These are phyloP conservation scores for Bruguiera hainesii DNA, from an alignment of 441 rosid genomes.

Conservation along the genomic window DNA sequence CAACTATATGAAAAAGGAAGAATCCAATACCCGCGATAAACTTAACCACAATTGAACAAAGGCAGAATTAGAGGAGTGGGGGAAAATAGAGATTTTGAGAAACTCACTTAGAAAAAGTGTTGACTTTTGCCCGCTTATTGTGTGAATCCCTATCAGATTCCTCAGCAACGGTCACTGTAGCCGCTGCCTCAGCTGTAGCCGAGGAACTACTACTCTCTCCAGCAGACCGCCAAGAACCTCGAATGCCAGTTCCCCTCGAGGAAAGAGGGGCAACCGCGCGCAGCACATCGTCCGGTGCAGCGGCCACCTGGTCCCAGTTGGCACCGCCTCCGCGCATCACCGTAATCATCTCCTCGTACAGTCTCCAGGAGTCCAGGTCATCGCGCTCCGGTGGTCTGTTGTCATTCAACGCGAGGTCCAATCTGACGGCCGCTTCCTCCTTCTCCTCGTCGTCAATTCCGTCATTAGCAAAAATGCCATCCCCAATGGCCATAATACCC, in stretches of 20 bases:
- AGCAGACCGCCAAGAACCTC: slow-evolving; percentile 20
- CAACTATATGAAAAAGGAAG: background rate
- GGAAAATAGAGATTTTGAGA: background rate
- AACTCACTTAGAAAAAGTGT: slow-evolving; percentile 54
- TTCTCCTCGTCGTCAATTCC: slow-evolving; percentile 26
- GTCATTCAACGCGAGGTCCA: slow-evolving; percentile 19
- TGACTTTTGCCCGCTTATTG: slow-evolving; percentile 80
- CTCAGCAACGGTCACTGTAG: slow-evolving; percentile 28
- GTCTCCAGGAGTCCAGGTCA: slow-evolving; percentile 20
- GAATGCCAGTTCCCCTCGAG: slow-evolving; percentile 23
- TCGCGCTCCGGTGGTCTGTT: background rate
- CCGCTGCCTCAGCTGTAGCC: slow-evolving; percentile 20
- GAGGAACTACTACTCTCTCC: slow-evolving; percentile 63
- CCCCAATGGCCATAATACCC: slow-evolving; percentile 34
- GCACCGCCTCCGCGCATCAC: slow-evolving; percentile 27
- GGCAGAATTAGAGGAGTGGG: background rate
- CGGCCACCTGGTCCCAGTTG: background rate
- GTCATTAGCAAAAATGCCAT: slow-evolving; percentile 26
- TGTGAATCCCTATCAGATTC: slow-evolving; percentile 52
- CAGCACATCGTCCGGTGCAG: slow-evolving; percentile 13
- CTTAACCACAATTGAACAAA: background rate
- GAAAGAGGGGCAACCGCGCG: slow-evolving; percentile 18
- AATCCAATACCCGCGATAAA: background rate
- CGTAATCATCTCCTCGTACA: slow-evolving; percentile 42
- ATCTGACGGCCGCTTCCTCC: slow-evolving; percentile 17